These are phyloP conservation scores for Quercus cerris DNA, from an alignment of 306 rosid species.

Conservation along the genomic window DNA sequence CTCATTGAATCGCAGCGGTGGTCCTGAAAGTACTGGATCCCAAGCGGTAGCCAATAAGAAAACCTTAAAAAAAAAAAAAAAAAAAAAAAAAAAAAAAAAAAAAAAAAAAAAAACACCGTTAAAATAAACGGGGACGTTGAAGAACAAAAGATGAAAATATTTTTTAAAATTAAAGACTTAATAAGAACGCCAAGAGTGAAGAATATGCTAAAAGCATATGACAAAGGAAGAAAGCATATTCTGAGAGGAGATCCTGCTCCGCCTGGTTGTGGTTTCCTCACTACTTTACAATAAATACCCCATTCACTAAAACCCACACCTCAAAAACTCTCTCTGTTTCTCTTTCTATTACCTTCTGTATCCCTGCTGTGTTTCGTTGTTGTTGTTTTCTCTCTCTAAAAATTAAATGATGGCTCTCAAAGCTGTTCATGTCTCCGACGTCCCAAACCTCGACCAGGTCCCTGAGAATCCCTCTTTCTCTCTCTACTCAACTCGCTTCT, in stretches of 20 bases:
- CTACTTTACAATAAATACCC: background rate
- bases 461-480: conserved; percentile 36
- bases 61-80: background rate
- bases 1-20: background rate
- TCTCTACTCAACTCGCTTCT: conserved; percentile 23
- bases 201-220: conserved; percentile 18
- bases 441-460: conserved; percentile 52
- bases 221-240: background rate
- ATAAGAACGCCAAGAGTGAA: background rate
- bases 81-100: background rate
- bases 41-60: background rate
- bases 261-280: background rate
- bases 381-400: too few relatives aligned
- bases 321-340: background rate
- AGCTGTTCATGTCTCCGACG: conserved; percentile 57
- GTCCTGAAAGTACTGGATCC: background rate
- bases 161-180: background rate
- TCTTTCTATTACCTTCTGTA: background rate
- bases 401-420: conserved; percentile 37
- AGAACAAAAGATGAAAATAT: too few relatives aligned
- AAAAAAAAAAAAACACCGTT: background rate
- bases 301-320: too few relatives aligned
- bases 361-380: too few relatives aligned
- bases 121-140: background rate
- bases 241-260: conserved; percentile 10